Conservation (phyloP, 2,329 filamentous ascomycete genomes). For the Chrysoporthe deuterocubensis region DNA sequence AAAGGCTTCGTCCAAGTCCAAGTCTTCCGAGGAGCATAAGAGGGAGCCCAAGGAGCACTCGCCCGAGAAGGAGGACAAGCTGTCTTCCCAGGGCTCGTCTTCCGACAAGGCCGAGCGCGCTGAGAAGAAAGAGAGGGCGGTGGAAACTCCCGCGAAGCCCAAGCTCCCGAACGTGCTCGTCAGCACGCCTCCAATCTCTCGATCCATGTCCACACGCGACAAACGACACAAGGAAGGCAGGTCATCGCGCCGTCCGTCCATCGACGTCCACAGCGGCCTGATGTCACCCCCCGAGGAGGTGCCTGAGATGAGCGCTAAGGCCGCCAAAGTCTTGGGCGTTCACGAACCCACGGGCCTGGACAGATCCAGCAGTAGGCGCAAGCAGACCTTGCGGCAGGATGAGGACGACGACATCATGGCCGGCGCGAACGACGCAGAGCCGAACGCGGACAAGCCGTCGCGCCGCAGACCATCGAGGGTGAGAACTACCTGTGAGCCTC, state of each 20-base stretch:
- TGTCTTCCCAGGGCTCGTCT: slow-evolving; percentile 69
- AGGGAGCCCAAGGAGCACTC: slow-evolving; percentile 50
- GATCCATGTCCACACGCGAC: slow-evolving; percentile 71
- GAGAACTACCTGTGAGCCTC: slow-evolving; percentile 26
- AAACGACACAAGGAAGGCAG: slow-evolving; percentile 61
- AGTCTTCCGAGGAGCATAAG: slow-evolving; percentile 61
- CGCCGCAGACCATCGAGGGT: slow-evolving; percentile 50
- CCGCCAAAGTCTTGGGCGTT: slow-evolving; percentile 74
- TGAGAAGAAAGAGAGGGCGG: slow-evolving; percentile 42
- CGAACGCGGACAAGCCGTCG: slow-evolving; percentile 51
- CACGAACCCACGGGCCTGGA: slow-evolving; percentile 57
- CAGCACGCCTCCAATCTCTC: slow-evolving; percentile 67
- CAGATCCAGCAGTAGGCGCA: slow-evolving; percentile 46
- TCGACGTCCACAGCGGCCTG: slow-evolving; percentile 67
- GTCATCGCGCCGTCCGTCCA: slow-evolving; percentile 69
- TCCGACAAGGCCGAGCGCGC: slow-evolving; percentile 70
- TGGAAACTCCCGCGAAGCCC: slow-evolving; percentile 57
- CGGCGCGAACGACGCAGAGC: slow-evolving; percentile 44
- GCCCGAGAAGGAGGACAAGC: slow-evolving; percentile 66
- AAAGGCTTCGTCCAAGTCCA: slow-evolving; percentile 64
- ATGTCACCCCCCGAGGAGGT: slow-evolving; percentile 73
- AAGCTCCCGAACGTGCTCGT: slow-evolving; percentile 70
- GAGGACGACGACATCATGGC: slow-evolving; percentile 58
- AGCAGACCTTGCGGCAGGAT: slow-evolving; percentile 43
- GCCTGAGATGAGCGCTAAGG: slow-evolving; percentile 71